Base-by-base conservation (phyloP, 2,329 filamentous ascomycete genomes). In the Calonectria pteridis region DNA sequence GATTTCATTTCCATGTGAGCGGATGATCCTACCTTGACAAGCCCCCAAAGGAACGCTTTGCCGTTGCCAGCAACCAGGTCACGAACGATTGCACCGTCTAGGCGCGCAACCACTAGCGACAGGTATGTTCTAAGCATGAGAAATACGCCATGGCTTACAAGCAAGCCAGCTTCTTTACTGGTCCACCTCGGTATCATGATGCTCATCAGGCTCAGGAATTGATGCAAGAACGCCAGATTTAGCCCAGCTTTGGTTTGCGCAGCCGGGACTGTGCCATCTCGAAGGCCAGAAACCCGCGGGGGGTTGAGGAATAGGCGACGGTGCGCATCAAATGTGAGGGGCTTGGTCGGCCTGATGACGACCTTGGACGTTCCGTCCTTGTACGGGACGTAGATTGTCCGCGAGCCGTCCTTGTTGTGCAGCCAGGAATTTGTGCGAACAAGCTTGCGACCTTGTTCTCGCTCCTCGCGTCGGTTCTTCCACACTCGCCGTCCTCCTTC, bases 171-270 rank as follows among this genome's bases (percentile, higher is more conserved):
- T 86, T 98, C 97, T 84, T 99, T 99, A 84, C 95, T 98, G 20
- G 93, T 93, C 94, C 96, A 98, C 76, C 96, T 89, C 7, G 97
- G 97, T 75, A 99, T 94, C 95, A 98, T 98, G 82, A 99, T 98
- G 85, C 95, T 98, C 86, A 98, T 92, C 69, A 99, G 87, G 81
- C 96, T 98, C 66, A 98, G 89, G 80, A 99, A 98, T 85, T 99
- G 97, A 83, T 99, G 97, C 67, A 99, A 85, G 81, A 99, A 99
- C 14, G 97, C 97, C 72, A 99, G 89, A 82, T 99, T 99, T 49
- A 99, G 87, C 0, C 97, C 97, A 0, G 97, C 95, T 84, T 98
- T 98, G 4, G 96, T 96, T 83, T 98, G 94, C 13, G 94, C 91
- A 2, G 96, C 94, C 20, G 97, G 97, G 7, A 97, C 95, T 53